Evolutionary conservation across 768 basidiomycete genomes (phyloP).

Genomic region (Daedaleopsis nitida): DNA sequence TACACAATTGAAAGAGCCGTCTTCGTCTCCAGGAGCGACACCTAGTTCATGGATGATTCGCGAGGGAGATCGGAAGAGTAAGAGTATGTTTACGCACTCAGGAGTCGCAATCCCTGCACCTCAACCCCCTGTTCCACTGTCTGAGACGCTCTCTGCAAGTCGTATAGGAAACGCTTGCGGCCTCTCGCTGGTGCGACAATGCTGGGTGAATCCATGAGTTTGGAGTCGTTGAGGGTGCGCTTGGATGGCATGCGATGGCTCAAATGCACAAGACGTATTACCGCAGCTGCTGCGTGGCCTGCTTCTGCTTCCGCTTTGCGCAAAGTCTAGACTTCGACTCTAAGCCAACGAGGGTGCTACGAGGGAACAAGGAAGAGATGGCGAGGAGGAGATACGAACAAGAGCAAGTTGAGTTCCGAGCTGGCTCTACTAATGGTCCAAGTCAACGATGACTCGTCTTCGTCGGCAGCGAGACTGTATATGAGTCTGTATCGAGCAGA

Average conservation of each 20-base stretch:
- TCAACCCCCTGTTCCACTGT: slow-evolving; percentile 8
- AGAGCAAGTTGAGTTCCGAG: not conserved
- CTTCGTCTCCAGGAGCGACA: slow-evolving; percentile 59
- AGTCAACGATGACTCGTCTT: too few species aligned
- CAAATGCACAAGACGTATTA: not conserved
- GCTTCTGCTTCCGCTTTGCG: not conserved
- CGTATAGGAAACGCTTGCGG: slow-evolving; percentile 12
- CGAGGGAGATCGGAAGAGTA: not conserved
- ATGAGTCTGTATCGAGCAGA: too few species aligned
- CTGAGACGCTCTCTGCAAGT: slow-evolving; percentile 6
- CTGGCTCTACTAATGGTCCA: not conserved
- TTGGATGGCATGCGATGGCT: not conserved
- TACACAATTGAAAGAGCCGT: slow-evolving; percentile 59
- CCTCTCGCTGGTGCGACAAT: slow-evolving; percentile 6
- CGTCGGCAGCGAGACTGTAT: too few species aligned
- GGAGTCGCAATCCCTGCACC: slow-evolving; percentile 4
- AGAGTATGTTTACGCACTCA: not conserved
- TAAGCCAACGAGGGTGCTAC: too few species aligned
- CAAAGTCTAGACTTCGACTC: too few species aligned
- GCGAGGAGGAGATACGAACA: too few species aligned
- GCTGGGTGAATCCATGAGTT: not conserved
- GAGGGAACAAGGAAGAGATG: too few species aligned
- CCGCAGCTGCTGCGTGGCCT: not conserved
- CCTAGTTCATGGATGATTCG: slow-evolving; percentile 35
- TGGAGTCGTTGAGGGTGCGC: not conserved